Conservation (phyloP, 1,284 basidiomycete species). For the Pseudozyma hubeiensis region DNA sequence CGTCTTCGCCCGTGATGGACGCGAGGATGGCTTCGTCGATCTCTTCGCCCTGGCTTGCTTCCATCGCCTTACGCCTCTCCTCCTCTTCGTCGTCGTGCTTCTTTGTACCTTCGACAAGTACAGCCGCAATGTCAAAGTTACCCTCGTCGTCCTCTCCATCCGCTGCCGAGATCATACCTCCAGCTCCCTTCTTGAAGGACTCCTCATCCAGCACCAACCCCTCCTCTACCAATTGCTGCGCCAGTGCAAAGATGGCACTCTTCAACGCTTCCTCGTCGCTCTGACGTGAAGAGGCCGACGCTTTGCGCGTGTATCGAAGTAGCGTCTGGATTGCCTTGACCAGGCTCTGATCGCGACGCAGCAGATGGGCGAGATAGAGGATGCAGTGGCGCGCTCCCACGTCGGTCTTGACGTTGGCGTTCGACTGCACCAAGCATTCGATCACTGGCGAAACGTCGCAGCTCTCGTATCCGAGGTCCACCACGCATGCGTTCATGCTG, state of each 20-base stretch:
- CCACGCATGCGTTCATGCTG: conserved; percentile 80
- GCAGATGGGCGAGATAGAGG: conserved; percentile 62
- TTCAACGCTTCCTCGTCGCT: conserved; percentile 30
- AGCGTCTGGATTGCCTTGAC: conserved; percentile 55
- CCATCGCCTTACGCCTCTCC: conserved; percentile 79
- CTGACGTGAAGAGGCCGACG: conserved; percentile 12
- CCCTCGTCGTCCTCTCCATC: conserved; percentile 81
- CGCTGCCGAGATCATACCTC: conserved; percentile 30
- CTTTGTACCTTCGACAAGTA: conserved; percentile 65
- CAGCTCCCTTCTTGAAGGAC: conserved; percentile 42
- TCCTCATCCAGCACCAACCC: conserved; percentile 51
- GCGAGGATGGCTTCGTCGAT: conserved; percentile 45
- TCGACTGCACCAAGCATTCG: conserved; percentile 75
- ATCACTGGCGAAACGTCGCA: conserved; percentile 83
- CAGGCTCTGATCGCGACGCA: conserved; percentile 58
- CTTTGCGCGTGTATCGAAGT: conserved; percentile 52
- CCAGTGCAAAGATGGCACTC: conserved; percentile 46
- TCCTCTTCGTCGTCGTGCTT: conserved; percentile 51
- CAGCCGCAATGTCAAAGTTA: conserved; percentile 74
- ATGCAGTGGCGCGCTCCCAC: conserved; percentile 62
- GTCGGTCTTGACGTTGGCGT: conserved; percentile 51
- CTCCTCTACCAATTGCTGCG: conserved; percentile 55
- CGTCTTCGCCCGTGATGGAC: conserved; percentile 47
- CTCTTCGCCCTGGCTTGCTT: conserved; percentile 70
- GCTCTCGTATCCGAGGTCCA: conserved; percentile 83